Percentiles rank a stretch among this genome's conserved stretches.
These are phyloP conservation scores for Sclerotinia spermophila DNA, from an alignment of 2,329 filamentous ascomycete genomes.

Conservation along the genomic window DNA sequence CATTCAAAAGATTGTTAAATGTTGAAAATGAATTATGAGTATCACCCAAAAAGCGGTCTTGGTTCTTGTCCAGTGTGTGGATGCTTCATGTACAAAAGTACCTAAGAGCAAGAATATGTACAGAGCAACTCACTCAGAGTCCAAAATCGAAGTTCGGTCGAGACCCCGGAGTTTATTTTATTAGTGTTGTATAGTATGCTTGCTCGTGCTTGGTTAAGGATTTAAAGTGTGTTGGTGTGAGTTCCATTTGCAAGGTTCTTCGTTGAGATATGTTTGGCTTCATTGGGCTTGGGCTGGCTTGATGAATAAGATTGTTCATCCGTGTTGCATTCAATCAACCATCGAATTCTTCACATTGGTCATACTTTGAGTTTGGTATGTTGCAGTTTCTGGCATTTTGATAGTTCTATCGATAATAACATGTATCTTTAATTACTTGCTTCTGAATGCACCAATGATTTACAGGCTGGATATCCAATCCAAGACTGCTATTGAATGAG, in stretches of 20 bases:
- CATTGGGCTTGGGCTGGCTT: not conserved
- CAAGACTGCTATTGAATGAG: not conserved
- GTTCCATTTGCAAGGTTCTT: not conserved
- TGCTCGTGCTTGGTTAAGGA: not conserved
- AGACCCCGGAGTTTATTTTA: not conserved
- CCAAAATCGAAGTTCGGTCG: not conserved
- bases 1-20: no score
- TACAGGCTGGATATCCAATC: conserved; percentile 9
- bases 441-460: not conserved
- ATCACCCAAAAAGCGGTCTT: no score
- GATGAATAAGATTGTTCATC: not conserved
- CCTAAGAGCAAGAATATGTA: not conserved
- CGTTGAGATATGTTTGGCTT: not conserved
- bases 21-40: no score
- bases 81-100: not conserved
- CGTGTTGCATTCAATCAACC: not conserved
- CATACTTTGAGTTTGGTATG: not conserved
- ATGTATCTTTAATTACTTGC: not conserved
- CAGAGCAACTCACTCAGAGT: not conserved
- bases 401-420: not conserved
- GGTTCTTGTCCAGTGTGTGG: not conserved
- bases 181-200: not conserved
- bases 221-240: not conserved
- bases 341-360: not conserved
- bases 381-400: not conserved